Evolutionary conservation across 169 alveolate species (phyloP), one percentile per base, ranked within the genome.

Genomic region (Plasmodium sp.): DNA sequence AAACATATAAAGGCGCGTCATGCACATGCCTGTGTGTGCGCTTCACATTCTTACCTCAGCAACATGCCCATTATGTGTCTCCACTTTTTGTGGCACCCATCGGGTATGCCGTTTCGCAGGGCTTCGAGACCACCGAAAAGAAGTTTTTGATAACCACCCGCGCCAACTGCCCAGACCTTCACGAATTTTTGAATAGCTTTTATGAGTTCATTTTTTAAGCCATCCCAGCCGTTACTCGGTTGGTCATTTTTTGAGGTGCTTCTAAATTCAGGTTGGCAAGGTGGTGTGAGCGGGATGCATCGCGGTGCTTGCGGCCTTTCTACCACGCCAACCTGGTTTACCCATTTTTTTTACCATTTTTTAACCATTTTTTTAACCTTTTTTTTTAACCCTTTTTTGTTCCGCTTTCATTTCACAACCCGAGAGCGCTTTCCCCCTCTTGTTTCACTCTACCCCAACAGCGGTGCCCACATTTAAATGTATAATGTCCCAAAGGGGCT

Each of bases 81-180:
- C 62, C 62, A 51, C 22, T 51, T 51, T 51, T 51, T 12, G 27
- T 51, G 62, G 22, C 62, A 51, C 62, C 62, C 62, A 51, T 51
- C 62, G 18, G 62, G 62, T 51, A 51, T 51, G 27, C 62, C 22
- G 6, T 51, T 51, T 51, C 7, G 62, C 62, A 51, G 62, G 62
- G 27, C 16, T 51, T 14, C 2, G 62, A 51, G 22, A 51, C 14
- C 81, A 51, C 62, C 16, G 51, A 86, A 58, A 75, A 86, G 72
- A 33, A 31, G 27, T 75, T 34, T 22, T 41, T 79, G 12, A 39
- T 86, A 36, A 77, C 31, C 41, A 77, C 79, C 80, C 83, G 88
- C n/a, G 94, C 94, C 58, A 84, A 86, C 16, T 74, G 88, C 43
- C 73, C 58, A 77, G 67, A 86, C 39, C 43, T 79, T 77, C 90